Base-by-base conservation (phyloP, 2,329 filamentous ascomycete genomes). In the Cladobotryum protrusum region DNA sequence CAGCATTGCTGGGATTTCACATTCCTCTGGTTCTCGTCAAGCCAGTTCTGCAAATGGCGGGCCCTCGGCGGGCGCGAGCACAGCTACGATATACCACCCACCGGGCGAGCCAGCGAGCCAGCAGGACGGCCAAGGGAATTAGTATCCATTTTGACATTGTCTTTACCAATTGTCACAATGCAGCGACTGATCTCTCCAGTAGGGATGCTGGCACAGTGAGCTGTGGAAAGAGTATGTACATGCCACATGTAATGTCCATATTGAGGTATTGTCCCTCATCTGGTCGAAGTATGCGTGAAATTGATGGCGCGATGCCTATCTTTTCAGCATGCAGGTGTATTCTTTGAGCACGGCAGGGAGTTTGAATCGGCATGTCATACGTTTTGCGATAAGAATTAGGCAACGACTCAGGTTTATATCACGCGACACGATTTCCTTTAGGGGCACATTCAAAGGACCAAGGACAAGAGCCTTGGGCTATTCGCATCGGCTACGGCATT, bases 61-160 rank as follows among this genome's bases (percentile, higher is more conserved):
- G 14, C 41, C 57, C 6, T 52, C 61, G 12, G 54, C 59, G 17
- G 63, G 63, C n/a, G 66, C 67, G 33, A 70, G 67, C 57, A 69
- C 67, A 5, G 67, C 67, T 12, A 62, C 63, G 3, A 63, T 70
- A 51, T 65, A 69, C 47, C 62, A 60, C 45, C 55, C 59, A 50
- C 45, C 41, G 17, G 40, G 45, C 15, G 34, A 46, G 52, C 53
- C 42, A 50, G 54, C 45, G 49, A 56, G 41, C 20, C 52, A 56
- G n/a, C 44, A 59, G 44, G 56, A 59, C 33, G 49, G 45, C 24
- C 45, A 45, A n/a, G 24, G 34, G 15, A 48, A 48, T 32, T 52
- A 35, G 42, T 18, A 18, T 29, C 24, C 24, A 40, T 19, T 14
- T 33, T 29, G 14, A 6, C 18, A 4, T 43, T 41, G 13, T 39